Evolutionary conservation across 73 alveolate species (phyloP).

Genomic region (Paramecium sexaurelia): DNA sequence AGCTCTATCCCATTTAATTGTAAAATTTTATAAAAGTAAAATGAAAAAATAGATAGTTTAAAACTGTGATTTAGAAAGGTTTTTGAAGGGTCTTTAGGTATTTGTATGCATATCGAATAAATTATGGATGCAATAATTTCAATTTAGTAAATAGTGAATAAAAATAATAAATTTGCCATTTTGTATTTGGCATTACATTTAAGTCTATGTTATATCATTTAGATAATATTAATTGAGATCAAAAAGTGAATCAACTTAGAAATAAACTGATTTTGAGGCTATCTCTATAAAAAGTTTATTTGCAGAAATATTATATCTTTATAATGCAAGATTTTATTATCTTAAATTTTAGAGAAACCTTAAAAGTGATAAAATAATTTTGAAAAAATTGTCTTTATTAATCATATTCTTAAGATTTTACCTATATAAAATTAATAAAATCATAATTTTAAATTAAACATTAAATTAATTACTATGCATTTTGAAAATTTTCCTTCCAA

Average conservation of each 20-base stretch:
- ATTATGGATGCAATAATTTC: neutral
- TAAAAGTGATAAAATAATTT: too few relatives aligned
- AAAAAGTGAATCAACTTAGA: conserved; percentile 76
- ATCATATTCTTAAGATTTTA: too few relatives aligned
- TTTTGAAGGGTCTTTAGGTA: too few relatives aligned
- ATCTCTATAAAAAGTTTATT: too few relatives aligned
- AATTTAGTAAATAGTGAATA: neutral
- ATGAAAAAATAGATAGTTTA: neutral
- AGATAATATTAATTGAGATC: conserved; percentile 77
- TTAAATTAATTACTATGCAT: too few relatives aligned
- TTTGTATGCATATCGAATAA: neutral
- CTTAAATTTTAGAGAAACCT: too few relatives aligned
- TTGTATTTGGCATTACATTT: conserved; percentile 82
- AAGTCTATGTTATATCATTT: conserved; percentile 71
- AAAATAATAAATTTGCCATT: conserved; percentile 52
- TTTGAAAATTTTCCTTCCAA: too few relatives aligned
- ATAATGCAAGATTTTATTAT: too few relatives aligned
- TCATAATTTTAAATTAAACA: too few relatives aligned
- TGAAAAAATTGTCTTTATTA: too few relatives aligned
- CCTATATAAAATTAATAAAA: too few relatives aligned
- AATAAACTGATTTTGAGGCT: neutral
- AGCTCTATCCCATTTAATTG: conserved; percentile 7
- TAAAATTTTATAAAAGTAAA: neutral
- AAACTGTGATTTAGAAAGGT: neutral
- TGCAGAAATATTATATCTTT: too few relatives aligned